A percentile compares a stretch with the other conserved stretches of the same genome.
phyloP scores from a whole-genome alignment of 305 asterid species.

The Fraxinus ornus region DNA sequence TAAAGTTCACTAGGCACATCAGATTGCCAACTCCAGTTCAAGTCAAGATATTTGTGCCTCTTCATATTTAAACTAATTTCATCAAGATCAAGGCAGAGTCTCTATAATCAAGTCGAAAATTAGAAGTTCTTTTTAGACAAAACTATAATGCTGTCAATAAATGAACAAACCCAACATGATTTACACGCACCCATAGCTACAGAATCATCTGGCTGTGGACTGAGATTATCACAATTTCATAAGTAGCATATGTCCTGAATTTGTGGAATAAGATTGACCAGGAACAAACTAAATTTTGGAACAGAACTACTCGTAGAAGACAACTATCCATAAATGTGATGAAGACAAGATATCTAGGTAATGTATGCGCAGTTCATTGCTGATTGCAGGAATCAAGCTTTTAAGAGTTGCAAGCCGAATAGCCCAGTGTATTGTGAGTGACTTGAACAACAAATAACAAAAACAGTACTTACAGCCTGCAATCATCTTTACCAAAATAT shows the following conservation, averaged over 20 bases:
- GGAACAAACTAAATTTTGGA: background rate
- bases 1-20: background rate
- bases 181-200: background rate
- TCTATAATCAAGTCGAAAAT: background rate
- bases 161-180: background rate
- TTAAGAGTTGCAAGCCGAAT: conserved; percentile 52
- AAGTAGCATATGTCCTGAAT: background rate
- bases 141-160: background rate
- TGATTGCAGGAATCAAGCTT: conserved; percentile 46
- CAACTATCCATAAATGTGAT: background rate
- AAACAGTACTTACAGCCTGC: conserved; percentile 18
- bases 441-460: conserved; percentile 44
- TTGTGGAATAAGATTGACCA: background rate
- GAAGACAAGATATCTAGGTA: conserved; percentile 61
- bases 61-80: background rate
- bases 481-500: conserved; percentile 7
- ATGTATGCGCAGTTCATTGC: conserved; percentile 59
- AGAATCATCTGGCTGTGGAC: background rate
- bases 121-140: background rate
- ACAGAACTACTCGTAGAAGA: conserved; percentile 11
- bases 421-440: conserved; percentile 71
- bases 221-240: background rate
- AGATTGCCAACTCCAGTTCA: background rate
- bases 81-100: background rate
- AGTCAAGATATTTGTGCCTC: background rate